phyloP scores from a whole-genome alignment of 257 asterid species.

The Solanum sparsipilum region DNA sequence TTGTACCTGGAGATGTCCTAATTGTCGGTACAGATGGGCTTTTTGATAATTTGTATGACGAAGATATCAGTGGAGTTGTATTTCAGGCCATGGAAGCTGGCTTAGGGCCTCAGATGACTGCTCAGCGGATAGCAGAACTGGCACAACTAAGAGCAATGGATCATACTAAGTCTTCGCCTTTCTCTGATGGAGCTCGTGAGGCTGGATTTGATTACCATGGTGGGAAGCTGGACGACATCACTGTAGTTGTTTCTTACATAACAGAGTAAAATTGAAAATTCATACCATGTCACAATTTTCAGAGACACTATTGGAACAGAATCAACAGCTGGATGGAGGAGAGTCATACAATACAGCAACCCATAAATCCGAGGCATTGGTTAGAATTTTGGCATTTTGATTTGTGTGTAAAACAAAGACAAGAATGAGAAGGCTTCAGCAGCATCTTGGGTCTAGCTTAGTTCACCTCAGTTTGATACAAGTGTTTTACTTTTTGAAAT shows the following conservation, averaged over 20 bases:
- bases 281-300: not conserved
- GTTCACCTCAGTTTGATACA: not conserved
- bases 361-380: not conserved
- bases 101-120: conserved; percentile 6
- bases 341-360: not conserved
- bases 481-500: not conserved
- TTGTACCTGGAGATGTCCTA: conserved; percentile 5
- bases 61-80: conserved; percentile 2
- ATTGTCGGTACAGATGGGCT: conserved; percentile 10
- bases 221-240: conserved; percentile 12
- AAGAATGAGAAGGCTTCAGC: not conserved
- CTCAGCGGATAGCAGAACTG: conserved; percentile 6
- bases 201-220: conserved; percentile 3
- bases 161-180: not conserved
- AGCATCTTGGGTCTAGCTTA: not conserved
- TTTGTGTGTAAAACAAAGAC: not conserved
- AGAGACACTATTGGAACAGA: not conserved
- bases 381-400: not conserved
- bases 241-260: not conserved
- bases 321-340: not conserved
- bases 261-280: not conserved
- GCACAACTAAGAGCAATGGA: conserved; percentile 8
- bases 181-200: conserved; percentile 3
- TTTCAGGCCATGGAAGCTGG: not conserved
- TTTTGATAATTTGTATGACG: conserved; percentile 3